Base-by-base conservation (phyloP, 1,139 yeast species). In the Saccharomyces uvarum region DNA sequence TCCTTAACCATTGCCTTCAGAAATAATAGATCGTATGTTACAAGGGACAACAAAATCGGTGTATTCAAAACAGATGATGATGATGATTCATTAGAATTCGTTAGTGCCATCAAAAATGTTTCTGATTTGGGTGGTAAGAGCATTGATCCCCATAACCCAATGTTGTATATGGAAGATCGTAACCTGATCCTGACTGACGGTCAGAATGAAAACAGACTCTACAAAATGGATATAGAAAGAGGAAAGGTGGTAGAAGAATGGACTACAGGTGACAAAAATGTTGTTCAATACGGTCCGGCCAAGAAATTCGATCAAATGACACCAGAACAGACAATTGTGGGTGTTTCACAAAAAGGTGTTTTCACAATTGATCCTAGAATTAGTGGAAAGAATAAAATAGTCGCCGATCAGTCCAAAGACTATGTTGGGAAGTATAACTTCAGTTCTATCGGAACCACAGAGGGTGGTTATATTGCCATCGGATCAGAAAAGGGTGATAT, bases 181-280 rank as follows among this genome's bases (percentile, higher is more conserved):
- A 71, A 80, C 1, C 75, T 90, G 78, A 75, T 90, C 46, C 65
- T 90, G 63, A 88, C 85, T 62, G 82, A 81, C 63, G 73, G 74
- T 1, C 63, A 71, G 2, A 73, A 77, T 44, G 64, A 68, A 8
- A 70, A 76, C 49, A 76, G 75, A 38, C 70, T 89, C 51, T 88
- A 78, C 71, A 79, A 81, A 61, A 79, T 89, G 89, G 97, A 89
- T 71, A 72, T 90, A 55, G 87, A 80, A 63, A 78, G 83, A 55
- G 97, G 97, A 6, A 76, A 83, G 63, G 78, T 90, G 53, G 86
- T 90, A 27, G 96, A 89, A 64, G 95, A 88, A 68, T 89, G 96
- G 95, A 72, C 77, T 44, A 76, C 76, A 14, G 76, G 77, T 41
- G 75, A 72, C 33, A 68, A 78, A 6, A 75, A 84, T 26, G 73